These are phyloP conservation scores for Hypoxylon rubiginosum DNA, from an alignment of 2,329 filamentous ascomycete genomes.

Conservation along the genomic window DNA sequence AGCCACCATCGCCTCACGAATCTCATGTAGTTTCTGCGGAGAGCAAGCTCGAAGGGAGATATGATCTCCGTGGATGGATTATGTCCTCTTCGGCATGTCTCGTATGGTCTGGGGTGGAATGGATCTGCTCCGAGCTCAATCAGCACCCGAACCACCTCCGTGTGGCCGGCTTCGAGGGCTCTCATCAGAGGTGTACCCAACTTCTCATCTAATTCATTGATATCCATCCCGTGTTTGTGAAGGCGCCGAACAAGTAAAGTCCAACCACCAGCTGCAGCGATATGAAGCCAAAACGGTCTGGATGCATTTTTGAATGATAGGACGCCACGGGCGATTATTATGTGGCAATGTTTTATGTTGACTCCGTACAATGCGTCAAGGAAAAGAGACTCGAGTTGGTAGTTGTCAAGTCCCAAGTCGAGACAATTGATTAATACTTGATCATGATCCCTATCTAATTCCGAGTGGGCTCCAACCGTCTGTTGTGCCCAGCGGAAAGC, in stretches of 20 bases:
- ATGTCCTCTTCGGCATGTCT: slow-evolving; percentile 3
- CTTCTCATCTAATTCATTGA: slow-evolving; percentile 17
- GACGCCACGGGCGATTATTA: slow-evolving; percentile 14
- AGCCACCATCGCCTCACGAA: slow-evolving; percentile 23
- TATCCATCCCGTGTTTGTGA: slow-evolving; percentile 19
- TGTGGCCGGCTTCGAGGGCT: slow-evolving; percentile 4
- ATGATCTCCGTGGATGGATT: slow-evolving; percentile 8
- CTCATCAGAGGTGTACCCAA: slow-evolving; percentile 26
- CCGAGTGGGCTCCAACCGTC: too few relatives aligned
- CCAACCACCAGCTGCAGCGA: slow-evolving; percentile 11
- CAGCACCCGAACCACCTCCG: not conserved
- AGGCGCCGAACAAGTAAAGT: slow-evolving; percentile 25
- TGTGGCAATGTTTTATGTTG: slow-evolving; percentile 1
- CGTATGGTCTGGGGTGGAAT: slow-evolving; percentile 23
- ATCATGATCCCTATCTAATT: not conserved
- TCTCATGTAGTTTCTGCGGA: not conserved
- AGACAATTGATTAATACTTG: slow-evolving; percentile 11
- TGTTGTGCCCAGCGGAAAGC: slow-evolving; percentile 13
- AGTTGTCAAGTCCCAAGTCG: slow-evolving; percentile 2
- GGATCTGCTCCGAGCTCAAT: slow-evolving; percentile 31
- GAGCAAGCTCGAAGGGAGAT: slow-evolving; percentile 30
- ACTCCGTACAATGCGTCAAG: not conserved
- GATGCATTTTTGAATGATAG: not conserved
- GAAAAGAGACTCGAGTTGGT: slow-evolving; percentile 13
- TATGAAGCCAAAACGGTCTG: slow-evolving; percentile 26